phyloP scores from a whole-genome alignment of 2,329 filamentous ascomycete genomes.

The Aspergillus brasiliensis region DNA sequence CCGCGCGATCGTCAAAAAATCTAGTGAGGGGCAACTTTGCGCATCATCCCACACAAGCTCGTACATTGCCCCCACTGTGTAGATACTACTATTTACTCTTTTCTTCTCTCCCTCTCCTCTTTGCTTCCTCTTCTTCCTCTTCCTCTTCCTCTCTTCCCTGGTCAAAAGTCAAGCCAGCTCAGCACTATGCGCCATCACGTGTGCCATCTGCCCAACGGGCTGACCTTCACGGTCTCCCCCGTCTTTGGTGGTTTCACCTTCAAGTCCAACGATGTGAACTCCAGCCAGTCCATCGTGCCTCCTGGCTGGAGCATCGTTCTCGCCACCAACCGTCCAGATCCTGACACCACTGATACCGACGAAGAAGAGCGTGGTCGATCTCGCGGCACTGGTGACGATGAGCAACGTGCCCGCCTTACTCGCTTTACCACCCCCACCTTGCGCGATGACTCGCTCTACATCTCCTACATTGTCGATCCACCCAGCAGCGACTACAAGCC shows the following conservation, averaged over 20 bases:
- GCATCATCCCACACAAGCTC: conserved; percentile 15
- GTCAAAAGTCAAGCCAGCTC: not conserved
- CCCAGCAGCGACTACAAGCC: conserved; percentile 78
- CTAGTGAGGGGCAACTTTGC: conserved; percentile 16
- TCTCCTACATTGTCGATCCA: conserved; percentile 87
- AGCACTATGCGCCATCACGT: conserved; percentile 31
- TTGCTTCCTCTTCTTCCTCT: not conserved
- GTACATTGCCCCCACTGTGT: not conserved
- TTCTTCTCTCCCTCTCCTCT: not conserved
- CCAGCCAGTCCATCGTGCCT: conserved; percentile 66
- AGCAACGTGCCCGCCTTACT: conserved; percentile 37
- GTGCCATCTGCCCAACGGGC: conserved; percentile 78
- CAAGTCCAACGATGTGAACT: conserved; percentile 75
- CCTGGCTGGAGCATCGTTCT: conserved; percentile 89
- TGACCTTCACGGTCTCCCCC: conserved; percentile 75
- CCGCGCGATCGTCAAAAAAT: not conserved
- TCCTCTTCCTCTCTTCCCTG: not conserved
- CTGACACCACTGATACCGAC: conserved; percentile 19
- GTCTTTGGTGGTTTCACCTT: conserved; percentile 93
- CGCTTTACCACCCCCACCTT: conserved; percentile 75
- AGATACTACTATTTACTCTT: not conserved
- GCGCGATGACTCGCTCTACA: conserved; percentile 79
- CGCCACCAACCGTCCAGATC: conserved; percentile 60
- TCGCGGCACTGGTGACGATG: conserved; percentile 21
- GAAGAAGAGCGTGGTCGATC: conserved; percentile 18